phyloP scores from a whole-genome alignment of 345 rosid genomes.

The Gossypium stocksii region DNA sequence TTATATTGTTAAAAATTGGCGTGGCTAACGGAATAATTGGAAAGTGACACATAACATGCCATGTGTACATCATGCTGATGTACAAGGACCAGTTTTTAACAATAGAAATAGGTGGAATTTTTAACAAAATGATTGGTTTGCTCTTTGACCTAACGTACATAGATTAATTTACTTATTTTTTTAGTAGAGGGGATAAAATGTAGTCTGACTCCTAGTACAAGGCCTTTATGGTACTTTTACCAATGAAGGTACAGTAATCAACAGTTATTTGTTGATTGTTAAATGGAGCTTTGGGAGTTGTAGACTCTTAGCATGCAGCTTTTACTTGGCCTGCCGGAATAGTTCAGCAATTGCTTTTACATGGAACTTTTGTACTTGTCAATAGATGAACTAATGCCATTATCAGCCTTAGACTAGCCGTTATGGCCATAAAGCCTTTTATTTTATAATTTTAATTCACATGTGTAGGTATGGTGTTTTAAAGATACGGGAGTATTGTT shows the following conservation, averaged over 20 bases:
- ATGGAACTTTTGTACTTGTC: neutral
- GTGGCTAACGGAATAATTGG: too few relatives aligned
- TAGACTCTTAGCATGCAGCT: neutral
- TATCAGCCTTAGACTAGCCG: neutral
- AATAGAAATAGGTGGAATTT: too few relatives aligned
- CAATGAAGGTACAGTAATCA: neutral
- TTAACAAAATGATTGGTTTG: too few relatives aligned
- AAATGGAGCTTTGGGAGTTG: neutral
- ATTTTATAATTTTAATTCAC: conserved; percentile 16
- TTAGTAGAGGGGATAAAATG: too few relatives aligned
- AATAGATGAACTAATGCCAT: neutral
- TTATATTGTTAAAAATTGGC: too few relatives aligned
- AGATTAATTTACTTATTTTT: too few relatives aligned
- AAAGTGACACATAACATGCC: too few relatives aligned
- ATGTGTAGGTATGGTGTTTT: conserved; percentile 75
- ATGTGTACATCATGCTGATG: too few relatives aligned
- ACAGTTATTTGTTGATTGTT: neutral
- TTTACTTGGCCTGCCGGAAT: neutral
- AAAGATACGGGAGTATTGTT: conserved; percentile 86
- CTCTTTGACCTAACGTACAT: too few relatives aligned
- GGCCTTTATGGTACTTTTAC: too few relatives aligned
- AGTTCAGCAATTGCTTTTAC: neutral
- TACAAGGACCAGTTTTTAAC: too few relatives aligned
- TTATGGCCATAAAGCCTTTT: conserved; percentile 10
- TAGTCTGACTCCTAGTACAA: too few relatives aligned